These are phyloP conservation scores for Domatiomyces catenatus DNA, from an alignment of 2,329 filamentous ascomycete genomes.

Conservation along the genomic window DNA sequence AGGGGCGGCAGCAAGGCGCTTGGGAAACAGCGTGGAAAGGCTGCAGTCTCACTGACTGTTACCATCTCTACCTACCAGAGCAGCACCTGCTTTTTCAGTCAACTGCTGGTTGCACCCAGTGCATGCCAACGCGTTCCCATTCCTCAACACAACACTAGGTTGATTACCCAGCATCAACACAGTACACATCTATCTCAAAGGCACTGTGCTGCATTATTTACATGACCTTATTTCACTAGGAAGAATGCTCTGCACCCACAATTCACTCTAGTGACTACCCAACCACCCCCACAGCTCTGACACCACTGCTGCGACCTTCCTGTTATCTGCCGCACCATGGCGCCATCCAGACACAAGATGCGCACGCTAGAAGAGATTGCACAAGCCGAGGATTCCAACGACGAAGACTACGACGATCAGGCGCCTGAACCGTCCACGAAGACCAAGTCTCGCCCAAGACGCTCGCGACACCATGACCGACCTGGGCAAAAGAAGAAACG, in stretches of 20 bases:
- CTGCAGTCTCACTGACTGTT: background rate
- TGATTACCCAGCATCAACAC: background rate
- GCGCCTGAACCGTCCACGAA: slow-evolving; percentile 17
- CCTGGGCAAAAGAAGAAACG: slow-evolving; percentile 21
- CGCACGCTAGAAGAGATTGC: slow-evolving; percentile 29
- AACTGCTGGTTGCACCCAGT: background rate
- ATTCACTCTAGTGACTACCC: background rate
- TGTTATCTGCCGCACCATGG: background rate
- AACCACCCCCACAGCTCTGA: background rate
- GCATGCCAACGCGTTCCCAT: background rate
- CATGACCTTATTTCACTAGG: background rate
- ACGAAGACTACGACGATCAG: slow-evolving; percentile 30
- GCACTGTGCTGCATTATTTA: background rate
- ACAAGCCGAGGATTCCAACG: slow-evolving; percentile 30
- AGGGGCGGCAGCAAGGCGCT: background rate
- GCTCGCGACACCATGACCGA: slow-evolving; percentile 20
- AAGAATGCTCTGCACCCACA: background rate
- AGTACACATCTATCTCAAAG: background rate
- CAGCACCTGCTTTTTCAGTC: background rate
- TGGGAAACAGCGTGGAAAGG: background rate
- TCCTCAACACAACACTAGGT: background rate
- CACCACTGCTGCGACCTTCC: background rate
- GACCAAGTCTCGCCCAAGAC: slow-evolving; percentile 21
- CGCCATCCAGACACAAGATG: slow-evolving; percentile 16
- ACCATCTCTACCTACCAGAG: background rate